A percentile compares a stretch with the other conserved stretches of the same genome.
Conservation (phyloP, 2,329 filamentous ascomycete species). For the Cladophialophora carrionii region DNA sequence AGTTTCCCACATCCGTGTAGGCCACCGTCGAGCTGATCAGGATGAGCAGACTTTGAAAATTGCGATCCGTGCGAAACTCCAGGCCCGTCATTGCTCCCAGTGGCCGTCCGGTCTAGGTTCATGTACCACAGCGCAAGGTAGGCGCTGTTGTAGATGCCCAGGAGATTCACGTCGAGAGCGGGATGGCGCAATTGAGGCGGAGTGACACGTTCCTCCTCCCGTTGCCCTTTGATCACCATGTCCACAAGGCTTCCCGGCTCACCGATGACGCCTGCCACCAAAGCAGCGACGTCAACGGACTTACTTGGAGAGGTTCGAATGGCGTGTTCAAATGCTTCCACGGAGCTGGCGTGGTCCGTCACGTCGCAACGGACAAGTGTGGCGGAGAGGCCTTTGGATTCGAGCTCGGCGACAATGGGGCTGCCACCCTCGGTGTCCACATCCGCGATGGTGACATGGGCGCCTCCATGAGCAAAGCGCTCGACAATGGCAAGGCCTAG, state of each 20-base stretch:
- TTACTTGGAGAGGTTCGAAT: slow-evolving; percentile 34
- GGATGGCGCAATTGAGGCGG: slow-evolving; percentile 29
- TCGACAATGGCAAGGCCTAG: slow-evolving; percentile 47
- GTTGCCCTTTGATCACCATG: slow-evolving; percentile 23
- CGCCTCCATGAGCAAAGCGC: slow-evolving; percentile 45
- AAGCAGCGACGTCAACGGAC: slow-evolving; percentile 41
- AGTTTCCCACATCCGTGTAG: slow-evolving; percentile 27
- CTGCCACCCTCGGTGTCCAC: slow-evolving; percentile 10
- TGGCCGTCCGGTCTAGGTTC: background rate
- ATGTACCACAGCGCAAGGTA: slow-evolving; percentile 43
- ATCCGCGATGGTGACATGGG: slow-evolving; percentile 48
- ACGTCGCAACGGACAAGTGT: slow-evolving; percentile 41
- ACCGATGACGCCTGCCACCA: slow-evolving; percentile 40
- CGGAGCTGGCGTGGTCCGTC: slow-evolving; percentile 39
- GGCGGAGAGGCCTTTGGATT: slow-evolving; percentile 30
- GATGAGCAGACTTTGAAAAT: slow-evolving; percentile 29
- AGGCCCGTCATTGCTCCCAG: background rate
- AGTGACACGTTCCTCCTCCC: slow-evolving; percentile 9
- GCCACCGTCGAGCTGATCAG: slow-evolving; percentile 32
- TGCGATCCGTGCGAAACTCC: background rate
- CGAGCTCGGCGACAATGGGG: background rate
- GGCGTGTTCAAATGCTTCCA: slow-evolving; percentile 41
- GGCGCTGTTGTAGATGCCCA: slow-evolving; percentile 39
- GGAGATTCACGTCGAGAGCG: slow-evolving; percentile 40
- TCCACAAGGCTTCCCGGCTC: slow-evolving; percentile 13